Conservation (phyloP, 805 yeast species). For the Saccharomycopsis javanensis region DNA sequence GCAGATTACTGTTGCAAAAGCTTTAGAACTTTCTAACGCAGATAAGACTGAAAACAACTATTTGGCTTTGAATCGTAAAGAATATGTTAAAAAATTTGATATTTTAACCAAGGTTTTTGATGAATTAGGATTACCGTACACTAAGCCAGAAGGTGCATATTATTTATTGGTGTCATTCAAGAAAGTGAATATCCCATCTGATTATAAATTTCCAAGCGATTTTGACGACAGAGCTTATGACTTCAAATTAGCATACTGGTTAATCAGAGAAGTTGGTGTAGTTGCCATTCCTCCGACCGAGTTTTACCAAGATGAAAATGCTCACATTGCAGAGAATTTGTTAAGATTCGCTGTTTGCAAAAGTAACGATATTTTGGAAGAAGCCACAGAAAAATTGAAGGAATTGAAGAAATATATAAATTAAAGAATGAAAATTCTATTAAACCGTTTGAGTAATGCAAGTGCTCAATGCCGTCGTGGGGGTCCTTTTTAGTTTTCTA, state of each 20-base stretch:
- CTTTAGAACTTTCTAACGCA: constrained; percentile 33
- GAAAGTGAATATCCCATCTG: constrained; percentile 69
- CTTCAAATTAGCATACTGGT: constrained; percentile 85
- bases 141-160: constrained; percentile 88
- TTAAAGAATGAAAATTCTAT: too few relatives aligned
- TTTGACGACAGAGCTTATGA: constrained; percentile 66
- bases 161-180: constrained; percentile 82
- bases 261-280: constrained; percentile 84
- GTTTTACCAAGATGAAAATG: constrained; percentile 65
- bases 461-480: too few relatives aligned
- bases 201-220: constrained; percentile 62
- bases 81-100: constrained; percentile 62
- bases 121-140: constrained; percentile 80
- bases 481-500: too few relatives aligned
- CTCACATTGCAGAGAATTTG: constrained; percentile 69
- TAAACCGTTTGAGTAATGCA: too few relatives aligned
- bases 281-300: constrained; percentile 98
- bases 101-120: constrained; percentile 73
- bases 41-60: constrained; percentile 54
- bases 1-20: constrained; percentile 85
- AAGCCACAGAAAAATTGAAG: constrained; percentile 69
- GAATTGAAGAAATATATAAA: constrained; percentile 46
- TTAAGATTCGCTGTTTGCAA: constrained; percentile 95
- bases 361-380: constrained; percentile 69
- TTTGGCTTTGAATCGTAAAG: constrained; percentile 57